A percentile compares a stretch with the other conserved stretches of the same genome.
Conservation (phyloP, 148 eudicot genomes). For the Spergularia bocconei region DNA sequence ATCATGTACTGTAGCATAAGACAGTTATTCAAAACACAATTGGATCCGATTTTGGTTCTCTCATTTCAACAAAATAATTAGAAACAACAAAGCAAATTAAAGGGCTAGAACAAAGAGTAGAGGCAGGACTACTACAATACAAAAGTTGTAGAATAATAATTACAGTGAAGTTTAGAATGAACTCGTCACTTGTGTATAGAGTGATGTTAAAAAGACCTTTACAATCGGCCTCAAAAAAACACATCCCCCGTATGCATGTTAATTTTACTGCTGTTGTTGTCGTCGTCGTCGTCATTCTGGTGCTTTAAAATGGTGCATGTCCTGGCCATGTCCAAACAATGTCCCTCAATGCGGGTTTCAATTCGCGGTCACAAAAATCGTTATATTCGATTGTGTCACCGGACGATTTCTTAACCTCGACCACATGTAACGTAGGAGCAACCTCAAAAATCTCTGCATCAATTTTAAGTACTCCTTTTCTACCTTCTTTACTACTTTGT, state of each 20-base stretch:
- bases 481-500: constrained; percentile 57
- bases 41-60: too few species aligned
- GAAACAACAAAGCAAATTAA: background rate
- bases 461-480: constrained; percentile 62
- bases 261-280: constrained; percentile 11
- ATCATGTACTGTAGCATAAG: too few species aligned
- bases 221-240: background rate
- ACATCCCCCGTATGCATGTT: background rate
- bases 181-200: background rate
- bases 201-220: constrained; percentile 20
- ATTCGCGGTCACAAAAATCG: constrained; percentile 48
- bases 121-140: background rate
- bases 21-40: too few species aligned
- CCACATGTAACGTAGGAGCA: constrained; percentile 64
- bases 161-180: background rate
- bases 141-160: background rate
- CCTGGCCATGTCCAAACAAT: constrained; percentile 66
- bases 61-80: background rate
- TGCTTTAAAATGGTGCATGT: background rate
- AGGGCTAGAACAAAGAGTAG: background rate
- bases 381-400: constrained; percentile 77
- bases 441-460: constrained; percentile 84
- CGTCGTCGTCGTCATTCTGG: too few species aligned
- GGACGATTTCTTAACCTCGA: constrained; percentile 70
- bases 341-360: constrained; percentile 71